A percentile compares a stretch with the other conserved stretches of the same genome.
Conservation (phyloP, 305 asterid species). For the Solanum chacoense region DNA sequence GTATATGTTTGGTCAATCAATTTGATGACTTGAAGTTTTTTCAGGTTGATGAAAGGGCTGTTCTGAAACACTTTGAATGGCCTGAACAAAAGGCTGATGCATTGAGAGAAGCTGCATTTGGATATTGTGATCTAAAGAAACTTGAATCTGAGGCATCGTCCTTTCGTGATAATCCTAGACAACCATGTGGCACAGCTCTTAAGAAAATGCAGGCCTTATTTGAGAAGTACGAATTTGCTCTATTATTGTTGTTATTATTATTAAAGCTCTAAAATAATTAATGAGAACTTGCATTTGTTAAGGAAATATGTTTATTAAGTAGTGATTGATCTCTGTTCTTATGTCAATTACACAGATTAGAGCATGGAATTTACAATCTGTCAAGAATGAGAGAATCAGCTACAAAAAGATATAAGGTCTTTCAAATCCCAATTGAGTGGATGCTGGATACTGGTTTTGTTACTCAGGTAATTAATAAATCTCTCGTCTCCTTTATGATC, state of each 20-base stretch:
- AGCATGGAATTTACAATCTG: constrained; percentile 79
- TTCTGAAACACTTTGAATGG: constrained; percentile 90
- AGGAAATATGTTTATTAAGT: not conserved
- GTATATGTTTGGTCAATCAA: not conserved
- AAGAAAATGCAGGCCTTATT: constrained; percentile 87
- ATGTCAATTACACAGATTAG: constrained; percentile 42
- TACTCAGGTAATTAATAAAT: constrained; percentile 49
- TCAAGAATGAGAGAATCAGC: constrained; percentile 92
- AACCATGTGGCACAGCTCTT: constrained; percentile 59
- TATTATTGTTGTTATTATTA: not conserved
- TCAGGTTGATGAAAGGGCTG: constrained; percentile 98
- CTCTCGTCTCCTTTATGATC: not conserved
- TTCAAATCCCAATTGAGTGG: constrained; percentile 74
- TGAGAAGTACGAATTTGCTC: constrained; percentile 48
- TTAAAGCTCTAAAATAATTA: not conserved
- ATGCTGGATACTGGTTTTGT: constrained; percentile 82
- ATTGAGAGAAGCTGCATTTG: constrained; percentile 93
- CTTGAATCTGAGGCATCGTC: constrained; percentile 64
- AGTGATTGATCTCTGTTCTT: not conserved
- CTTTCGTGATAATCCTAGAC: constrained; percentile 68
- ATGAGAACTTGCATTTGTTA: not conserved
- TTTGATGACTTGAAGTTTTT: not conserved
- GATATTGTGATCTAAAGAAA: constrained; percentile 85
- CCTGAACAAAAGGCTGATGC: constrained; percentile 97
- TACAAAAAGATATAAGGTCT: constrained; percentile 55